Conservation (phyloP, 768 basidiomycete genomes). For the Hypholoma sublateritium region DNA sequence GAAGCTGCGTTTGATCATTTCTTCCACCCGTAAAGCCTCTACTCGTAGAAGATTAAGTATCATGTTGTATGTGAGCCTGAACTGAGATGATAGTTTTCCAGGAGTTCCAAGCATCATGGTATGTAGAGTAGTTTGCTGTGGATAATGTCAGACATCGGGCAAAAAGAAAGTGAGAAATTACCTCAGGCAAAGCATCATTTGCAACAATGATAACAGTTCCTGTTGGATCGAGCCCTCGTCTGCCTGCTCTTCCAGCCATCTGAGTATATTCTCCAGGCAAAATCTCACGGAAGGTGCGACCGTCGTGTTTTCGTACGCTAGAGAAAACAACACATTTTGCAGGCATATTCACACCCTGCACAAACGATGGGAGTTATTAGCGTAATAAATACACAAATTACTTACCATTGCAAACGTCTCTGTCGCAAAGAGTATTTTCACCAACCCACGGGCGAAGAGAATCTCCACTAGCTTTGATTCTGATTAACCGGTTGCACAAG, state of each 20-base stretch:
- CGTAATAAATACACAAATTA: constrained; percentile 3
- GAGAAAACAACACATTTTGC: constrained; percentile 97
- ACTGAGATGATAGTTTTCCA: constrained; percentile 91
- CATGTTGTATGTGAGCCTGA: constrained; percentile 99
- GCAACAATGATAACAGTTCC: constrained; percentile 93
- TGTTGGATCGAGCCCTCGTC: constrained; percentile 91
- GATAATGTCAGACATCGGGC: not conserved
- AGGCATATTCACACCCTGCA: constrained; percentile 98
- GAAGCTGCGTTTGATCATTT: constrained; percentile 99
- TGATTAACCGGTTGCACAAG: constrained; percentile 9
- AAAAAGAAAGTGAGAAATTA: constrained; percentile 28
- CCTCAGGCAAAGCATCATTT: constrained; percentile 85
- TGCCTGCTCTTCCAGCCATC: constrained; percentile 98
- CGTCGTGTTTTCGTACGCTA: constrained; percentile 92
- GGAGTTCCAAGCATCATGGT: constrained; percentile 96
- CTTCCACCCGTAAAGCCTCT: constrained; percentile 93
- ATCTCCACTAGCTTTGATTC: constrained; percentile 84
- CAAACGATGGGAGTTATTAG: not conserved
- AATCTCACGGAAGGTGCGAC: constrained; percentile 86
- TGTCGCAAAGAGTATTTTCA: constrained; percentile 96
- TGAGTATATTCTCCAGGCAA: constrained; percentile 95
- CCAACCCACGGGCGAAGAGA: constrained; percentile 90
- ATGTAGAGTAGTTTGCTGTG: constrained; percentile 68
- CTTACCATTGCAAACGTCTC: constrained; percentile 98
- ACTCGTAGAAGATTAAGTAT: constrained; percentile 95